Evolutionary conservation across 495 filamentous ascomycete species (phyloP).

Genomic region (Podospora fimiseda): DNA sequence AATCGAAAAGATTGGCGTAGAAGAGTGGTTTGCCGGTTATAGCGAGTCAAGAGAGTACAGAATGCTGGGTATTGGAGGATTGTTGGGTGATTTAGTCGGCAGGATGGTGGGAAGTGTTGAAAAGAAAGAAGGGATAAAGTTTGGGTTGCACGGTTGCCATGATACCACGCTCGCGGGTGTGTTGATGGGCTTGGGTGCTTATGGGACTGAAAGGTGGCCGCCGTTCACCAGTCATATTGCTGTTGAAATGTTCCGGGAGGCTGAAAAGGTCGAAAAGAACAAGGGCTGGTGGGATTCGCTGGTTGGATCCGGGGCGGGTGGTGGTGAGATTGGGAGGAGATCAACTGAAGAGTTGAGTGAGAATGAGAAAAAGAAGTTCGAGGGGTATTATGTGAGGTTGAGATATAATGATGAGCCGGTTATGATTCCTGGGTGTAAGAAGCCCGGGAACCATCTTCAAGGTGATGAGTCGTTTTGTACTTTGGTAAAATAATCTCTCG

Average conservation of each 20-base stretch:
- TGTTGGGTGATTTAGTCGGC: slow-evolving; percentile 78
- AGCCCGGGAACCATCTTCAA: slow-evolving; percentile 72
- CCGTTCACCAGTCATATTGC: slow-evolving; percentile 89
- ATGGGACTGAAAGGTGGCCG: slow-evolving; percentile 70
- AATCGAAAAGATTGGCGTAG: slow-evolving; percentile 71
- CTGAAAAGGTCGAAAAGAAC: slow-evolving; percentile 15
- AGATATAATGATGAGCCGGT: slow-evolving; percentile 84
- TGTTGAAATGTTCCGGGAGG: slow-evolving; percentile 73
- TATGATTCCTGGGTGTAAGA: slow-evolving; percentile 72
- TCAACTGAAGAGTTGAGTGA: slow-evolving; percentile 40
- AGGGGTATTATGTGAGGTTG: slow-evolving; percentile 85
- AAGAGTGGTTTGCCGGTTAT: slow-evolving; percentile 93
- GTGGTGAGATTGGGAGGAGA: slow-evolving; percentile 43
- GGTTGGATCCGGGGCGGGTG: background rate
- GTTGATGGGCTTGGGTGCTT: slow-evolving; percentile 72
- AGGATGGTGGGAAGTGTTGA: slow-evolving; percentile 74
- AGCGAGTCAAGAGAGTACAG: slow-evolving; percentile 79
- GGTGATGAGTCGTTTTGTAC: slow-evolving; percentile 93
- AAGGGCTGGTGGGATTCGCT: slow-evolving; percentile 40
- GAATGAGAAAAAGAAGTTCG: slow-evolving; percentile 47
- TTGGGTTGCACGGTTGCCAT: slow-evolving; percentile 79
- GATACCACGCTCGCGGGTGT: slow-evolving; percentile 86
- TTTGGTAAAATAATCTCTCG: slow-evolving; percentile 51
- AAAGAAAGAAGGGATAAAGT: slow-evolving; percentile 47
- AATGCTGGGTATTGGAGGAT: slow-evolving; percentile 71